Conservation (phyloP, 805 yeast species). For the Ogataea philodendri region DNA sequence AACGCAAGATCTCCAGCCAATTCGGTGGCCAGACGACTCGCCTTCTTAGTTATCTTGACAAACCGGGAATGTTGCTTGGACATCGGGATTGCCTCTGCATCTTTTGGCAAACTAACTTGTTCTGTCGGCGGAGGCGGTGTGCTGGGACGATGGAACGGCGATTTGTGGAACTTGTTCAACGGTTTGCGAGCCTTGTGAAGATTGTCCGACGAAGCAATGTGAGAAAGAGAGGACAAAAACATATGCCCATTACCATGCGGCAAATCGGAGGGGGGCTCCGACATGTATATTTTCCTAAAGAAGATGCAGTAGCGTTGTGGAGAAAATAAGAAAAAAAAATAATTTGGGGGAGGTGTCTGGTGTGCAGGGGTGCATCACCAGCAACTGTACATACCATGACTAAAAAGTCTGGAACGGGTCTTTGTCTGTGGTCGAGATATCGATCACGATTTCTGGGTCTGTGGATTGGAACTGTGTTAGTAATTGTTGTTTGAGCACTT, state of each 20-base stretch:
- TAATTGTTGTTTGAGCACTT: slow-evolving; percentile 50
- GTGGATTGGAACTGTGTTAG: slow-evolving; percentile 37
- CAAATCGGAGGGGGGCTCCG: slow-evolving; percentile 4
- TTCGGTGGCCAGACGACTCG: slow-evolving; percentile 29
- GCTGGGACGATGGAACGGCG: slow-evolving; percentile 3
- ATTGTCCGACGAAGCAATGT: slow-evolving; percentile 4
- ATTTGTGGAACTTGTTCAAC: slow-evolving; percentile 2
- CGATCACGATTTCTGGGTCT: slow-evolving; percentile 38
- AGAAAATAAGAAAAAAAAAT: too few species aligned
- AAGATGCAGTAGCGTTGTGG: too few species aligned
- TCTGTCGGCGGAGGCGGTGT: slow-evolving; percentile 4
- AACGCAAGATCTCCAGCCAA: slow-evolving; percentile 35
- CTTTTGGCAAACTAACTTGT: background rate
- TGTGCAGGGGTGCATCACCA: background rate
- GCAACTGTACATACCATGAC: background rate
- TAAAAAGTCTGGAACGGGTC: slow-evolving; percentile 46
- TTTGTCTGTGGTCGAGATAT: slow-evolving; percentile 38
- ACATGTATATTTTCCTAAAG: slow-evolving; percentile 7
- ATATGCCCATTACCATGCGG: background rate
- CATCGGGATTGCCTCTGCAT: slow-evolving; percentile 12
- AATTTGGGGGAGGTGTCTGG: background rate
- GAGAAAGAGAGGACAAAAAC: background rate
- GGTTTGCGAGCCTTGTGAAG: slow-evolving; percentile 3
- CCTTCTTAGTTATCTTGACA: slow-evolving; percentile 27
- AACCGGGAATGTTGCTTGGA: slow-evolving; percentile 17